Conservation (phyloP, 371 early-diverging fungal genomes). For the Mortierella polycephala region DNA sequence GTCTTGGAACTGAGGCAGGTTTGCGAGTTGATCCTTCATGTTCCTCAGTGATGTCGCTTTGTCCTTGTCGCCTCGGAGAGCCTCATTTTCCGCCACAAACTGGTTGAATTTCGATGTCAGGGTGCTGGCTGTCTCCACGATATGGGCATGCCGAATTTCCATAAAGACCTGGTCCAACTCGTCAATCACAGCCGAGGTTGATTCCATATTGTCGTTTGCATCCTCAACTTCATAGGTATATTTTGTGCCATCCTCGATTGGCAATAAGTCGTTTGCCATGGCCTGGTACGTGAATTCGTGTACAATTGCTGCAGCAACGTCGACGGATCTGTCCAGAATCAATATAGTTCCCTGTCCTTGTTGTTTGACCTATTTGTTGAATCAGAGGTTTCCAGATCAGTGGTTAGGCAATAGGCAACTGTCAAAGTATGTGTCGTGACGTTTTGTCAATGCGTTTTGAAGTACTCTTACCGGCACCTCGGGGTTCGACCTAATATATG, state of each 20-base stretch:
- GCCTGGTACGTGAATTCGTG: constrained; percentile 97
- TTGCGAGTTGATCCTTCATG: constrained; percentile 89
- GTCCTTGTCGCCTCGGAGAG: constrained; percentile 61
- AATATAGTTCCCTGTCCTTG: constrained; percentile 80
- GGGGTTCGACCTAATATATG: constrained; percentile 64
- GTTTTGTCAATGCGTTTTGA: too few species aligned
- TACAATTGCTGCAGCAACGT: constrained; percentile 85
- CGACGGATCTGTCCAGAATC: constrained; percentile 91
- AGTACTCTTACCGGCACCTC: constrained; percentile 64
- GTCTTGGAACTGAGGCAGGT: constrained; percentile 94
- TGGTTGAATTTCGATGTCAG: constrained; percentile 84
- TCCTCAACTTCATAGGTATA: constrained; percentile 66
- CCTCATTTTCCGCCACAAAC: constrained; percentile 73
- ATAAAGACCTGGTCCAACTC: constrained; percentile 83
- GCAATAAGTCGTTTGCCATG: constrained; percentile 89
- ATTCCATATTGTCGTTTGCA: constrained; percentile 21
- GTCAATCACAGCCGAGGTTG: constrained; percentile 57
- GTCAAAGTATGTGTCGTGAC: too few species aligned
- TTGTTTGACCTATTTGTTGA: constrained; percentile 58
- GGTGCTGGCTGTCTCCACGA: constrained; percentile 88
- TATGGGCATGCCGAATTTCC: constrained; percentile 91
- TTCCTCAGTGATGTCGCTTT: constrained; percentile 79
- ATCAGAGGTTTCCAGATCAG: constrained; percentile 6
- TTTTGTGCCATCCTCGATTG: constrained; percentile 76
- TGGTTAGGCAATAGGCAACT: constrained; percentile 23